Base-by-base conservation (phyloP, 768 basidiomycete genomes). In the Naganishia kalamii region DNA sequence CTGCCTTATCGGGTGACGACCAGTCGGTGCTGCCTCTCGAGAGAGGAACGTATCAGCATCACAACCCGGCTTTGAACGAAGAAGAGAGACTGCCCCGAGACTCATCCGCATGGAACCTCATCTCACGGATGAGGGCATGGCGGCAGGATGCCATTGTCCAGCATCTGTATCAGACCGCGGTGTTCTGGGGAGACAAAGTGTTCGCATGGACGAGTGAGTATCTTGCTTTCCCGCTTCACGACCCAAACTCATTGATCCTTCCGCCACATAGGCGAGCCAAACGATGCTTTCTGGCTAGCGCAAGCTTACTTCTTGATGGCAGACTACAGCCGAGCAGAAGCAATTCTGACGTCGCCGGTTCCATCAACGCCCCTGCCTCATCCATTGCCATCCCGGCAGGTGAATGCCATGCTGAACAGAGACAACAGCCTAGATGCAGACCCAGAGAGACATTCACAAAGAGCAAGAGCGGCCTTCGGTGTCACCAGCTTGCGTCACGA, bases 231-330 rank as follows among this genome's bases (percentile, higher is more conserved):
- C n/a, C 40, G 4, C 25, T 54, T 4, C 43, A 33, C 25, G 7
- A 40, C 19, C 25, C 43, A 63, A 32, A 68, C 27, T 49, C 21
- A 67, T 13, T 49, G 27, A 15, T 21, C 33, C 23, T 64, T 40
- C 19, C 57, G 11, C n/a, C 11, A 19, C 10, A 40, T 71, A 94
- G 94, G 87, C 68, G 91, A 98, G 72, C 88, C 92, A 32, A 96
- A 97, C 75, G 96, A 99, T 78, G 96, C 92, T 13, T 98, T 99
- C 79, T 99, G 96, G 96, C 85, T 99, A 23, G 93, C 96, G 2
- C 96, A 99, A 77, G 91, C 89, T 0, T 92, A 92, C 78, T 99
- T 98, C 77, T 88, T 93, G 82, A 92, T 88, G 2, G 87, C 93
- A 71, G 90, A 96, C 67, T 98, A 94, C 79, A 87, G 91, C 8